These are phyloP conservation scores for Novymonas esmeraldas DNA, from an alignment of 208 protist genomes.

Conservation along the genomic window DNA sequence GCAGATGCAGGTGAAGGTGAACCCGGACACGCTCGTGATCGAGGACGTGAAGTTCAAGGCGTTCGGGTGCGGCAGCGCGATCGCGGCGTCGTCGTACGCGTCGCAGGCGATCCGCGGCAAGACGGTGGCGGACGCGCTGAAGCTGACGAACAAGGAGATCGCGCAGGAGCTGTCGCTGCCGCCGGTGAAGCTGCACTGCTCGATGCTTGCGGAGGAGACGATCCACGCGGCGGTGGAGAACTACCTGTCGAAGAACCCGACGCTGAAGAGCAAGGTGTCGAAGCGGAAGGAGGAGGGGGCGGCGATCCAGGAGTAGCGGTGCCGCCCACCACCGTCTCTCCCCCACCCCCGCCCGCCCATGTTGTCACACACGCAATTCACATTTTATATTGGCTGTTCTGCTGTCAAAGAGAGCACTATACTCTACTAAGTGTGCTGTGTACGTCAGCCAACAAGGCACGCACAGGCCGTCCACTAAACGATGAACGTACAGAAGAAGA, in stretches of 20 bases:
- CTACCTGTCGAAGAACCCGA: slow-evolving; percentile 95
- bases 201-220: slow-evolving; percentile 99
- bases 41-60: slow-evolving; percentile 98
- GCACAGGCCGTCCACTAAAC: too few species aligned
- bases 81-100: slow-evolving; percentile 97
- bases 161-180: slow-evolving; percentile 98
- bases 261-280: slow-evolving; percentile 88
- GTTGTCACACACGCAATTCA: too few species aligned
- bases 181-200: slow-evolving; percentile 99
- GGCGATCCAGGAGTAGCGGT: neutral
- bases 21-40: slow-evolving; percentile 91
- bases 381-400: too few species aligned
- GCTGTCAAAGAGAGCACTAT: too few species aligned
- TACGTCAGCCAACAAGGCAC: too few species aligned
- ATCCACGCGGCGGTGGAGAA: slow-evolving; percentile 98
- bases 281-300: slow-evolving; percentile 23
- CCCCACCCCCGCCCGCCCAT: too few species aligned
- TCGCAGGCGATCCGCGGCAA: slow-evolving; percentile 98
- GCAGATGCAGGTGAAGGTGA: slow-evolving; percentile 97
- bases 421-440: too few species aligned
- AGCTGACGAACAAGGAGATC: slow-evolving; percentile 99
- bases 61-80: slow-evolving; percentile 99
- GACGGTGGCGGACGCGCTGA: slow-evolving; percentile 95
- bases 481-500: too few species aligned
- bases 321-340: neutral